Evolutionary conservation across 768 basidiomycete genomes (phyloP).

Genomic region (Nidularia sp.): DNA sequence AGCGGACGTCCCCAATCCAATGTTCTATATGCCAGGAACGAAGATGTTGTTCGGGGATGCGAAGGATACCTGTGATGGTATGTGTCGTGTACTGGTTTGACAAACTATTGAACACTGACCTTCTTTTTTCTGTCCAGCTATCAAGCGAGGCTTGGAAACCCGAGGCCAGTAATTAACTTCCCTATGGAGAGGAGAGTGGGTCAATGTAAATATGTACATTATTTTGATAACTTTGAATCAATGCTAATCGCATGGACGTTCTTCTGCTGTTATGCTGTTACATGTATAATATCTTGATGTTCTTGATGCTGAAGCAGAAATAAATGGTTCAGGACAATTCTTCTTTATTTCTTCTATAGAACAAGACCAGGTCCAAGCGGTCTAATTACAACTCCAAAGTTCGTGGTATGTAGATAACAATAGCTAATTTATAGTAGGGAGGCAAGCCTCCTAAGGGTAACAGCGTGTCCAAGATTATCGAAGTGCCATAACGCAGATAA

Average conservation of each 20-base stretch:
- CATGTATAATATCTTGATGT: background rate
- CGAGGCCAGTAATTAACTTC: slow-evolving; percentile 7
- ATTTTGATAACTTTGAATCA: background rate
- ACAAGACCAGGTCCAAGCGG: background rate
- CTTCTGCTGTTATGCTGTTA: background rate
- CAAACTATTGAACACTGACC: background rate
- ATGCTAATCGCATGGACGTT: too few relatives aligned
- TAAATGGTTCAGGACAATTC: too few relatives aligned
- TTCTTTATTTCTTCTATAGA: too few relatives aligned
- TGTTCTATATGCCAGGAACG: slow-evolving; percentile 90
- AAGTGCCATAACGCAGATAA: background rate
- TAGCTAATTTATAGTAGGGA: too few relatives aligned
- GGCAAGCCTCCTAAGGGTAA: background rate
- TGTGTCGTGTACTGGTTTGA: slow-evolving; percentile 6
- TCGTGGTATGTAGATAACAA: too few relatives aligned
- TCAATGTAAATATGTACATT: background rate
- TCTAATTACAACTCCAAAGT: background rate
- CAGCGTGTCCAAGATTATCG: background rate
- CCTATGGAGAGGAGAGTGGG: background rate
- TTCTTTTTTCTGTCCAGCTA: slow-evolving; percentile 29
- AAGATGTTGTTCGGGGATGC: slow-evolving; percentile 94
- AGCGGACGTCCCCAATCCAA: slow-evolving; percentile 91
- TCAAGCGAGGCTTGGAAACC: slow-evolving; percentile 55
- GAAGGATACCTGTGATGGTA: slow-evolving; percentile 86
- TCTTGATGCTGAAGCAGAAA: too few relatives aligned